These are phyloP conservation scores for Juglanconis sp. DNA, from an alignment of 2,329 filamentous ascomycete genomes.

Conservation along the genomic window DNA sequence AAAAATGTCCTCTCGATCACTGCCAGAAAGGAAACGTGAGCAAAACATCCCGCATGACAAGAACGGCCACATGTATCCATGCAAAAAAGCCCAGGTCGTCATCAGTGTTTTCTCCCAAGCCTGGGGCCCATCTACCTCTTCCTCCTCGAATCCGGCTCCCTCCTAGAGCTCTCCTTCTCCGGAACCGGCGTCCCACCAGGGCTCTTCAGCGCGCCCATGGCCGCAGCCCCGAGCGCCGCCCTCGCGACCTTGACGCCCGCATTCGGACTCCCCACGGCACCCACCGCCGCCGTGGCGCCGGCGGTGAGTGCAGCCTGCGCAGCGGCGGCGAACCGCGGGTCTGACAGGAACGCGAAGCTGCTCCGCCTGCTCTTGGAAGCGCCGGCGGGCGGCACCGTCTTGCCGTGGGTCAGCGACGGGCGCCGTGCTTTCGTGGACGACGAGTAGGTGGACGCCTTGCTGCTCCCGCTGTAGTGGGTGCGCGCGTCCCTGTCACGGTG, in stretches of 20 bases:
- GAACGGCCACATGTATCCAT: too few relatives aligned
- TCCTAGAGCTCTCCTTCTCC: neutral
- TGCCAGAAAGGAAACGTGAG: too few relatives aligned
- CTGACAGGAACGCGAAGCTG: constrained; percentile 11
- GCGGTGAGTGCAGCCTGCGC: constrained; percentile 25
- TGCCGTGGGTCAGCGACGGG: neutral
- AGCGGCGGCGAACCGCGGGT: constrained; percentile 23
- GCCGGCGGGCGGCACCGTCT: neutral
- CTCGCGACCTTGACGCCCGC: constrained; percentile 24
- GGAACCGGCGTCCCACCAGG: neutral
- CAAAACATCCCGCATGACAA: too few relatives aligned
- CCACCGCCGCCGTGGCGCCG: constrained; percentile 22
- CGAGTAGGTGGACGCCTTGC: neutral
- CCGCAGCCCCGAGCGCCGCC: constrained; percentile 25
- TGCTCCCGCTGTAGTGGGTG: constrained; percentile 4
- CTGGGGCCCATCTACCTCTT: neutral
- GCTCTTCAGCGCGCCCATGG: constrained; percentile 19
- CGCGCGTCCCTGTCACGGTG: neutral
- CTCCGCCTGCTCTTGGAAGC: neutral
- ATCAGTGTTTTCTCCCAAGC: too few relatives aligned
- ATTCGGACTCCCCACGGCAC: constrained; percentile 19
- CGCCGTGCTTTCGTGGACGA: neutral
- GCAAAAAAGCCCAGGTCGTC: too few relatives aligned
- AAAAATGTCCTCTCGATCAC: too few relatives aligned
- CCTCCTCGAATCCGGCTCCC: neutral